phyloP scores from a whole-genome alignment of 2,329 filamentous ascomycete species.

The Epichloe baconii region DNA sequence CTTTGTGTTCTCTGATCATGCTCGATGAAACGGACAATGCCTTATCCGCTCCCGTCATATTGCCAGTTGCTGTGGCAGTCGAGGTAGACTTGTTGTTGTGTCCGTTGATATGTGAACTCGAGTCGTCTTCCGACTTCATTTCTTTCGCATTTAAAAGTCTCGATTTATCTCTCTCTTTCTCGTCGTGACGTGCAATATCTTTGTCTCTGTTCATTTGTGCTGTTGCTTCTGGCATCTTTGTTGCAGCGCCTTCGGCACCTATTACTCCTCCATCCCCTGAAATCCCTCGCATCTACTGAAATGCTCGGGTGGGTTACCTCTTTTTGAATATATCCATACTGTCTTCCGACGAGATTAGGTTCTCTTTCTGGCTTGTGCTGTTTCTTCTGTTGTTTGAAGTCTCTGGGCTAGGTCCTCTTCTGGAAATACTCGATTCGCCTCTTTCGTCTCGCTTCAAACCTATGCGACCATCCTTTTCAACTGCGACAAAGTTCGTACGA shows the following conservation, averaged over 20 bases:
- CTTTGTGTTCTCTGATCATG: not conserved
- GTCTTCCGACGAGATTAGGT: conserved; percentile 15
- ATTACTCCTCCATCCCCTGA: not conserved
- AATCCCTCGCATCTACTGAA: not conserved
- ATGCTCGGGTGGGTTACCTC: not conserved
- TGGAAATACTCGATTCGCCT: conserved; percentile 25
- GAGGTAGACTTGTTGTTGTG: not conserved
- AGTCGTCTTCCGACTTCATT: not conserved
- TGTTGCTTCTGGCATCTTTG: not conserved
- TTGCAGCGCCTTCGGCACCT: not conserved
- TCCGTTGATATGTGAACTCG: not conserved
- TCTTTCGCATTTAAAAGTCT: not conserved
- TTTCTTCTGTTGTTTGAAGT: conserved; percentile 18
- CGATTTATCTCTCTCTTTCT: not conserved
- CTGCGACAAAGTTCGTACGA: conserved; percentile 60
- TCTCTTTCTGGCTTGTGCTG: conserved; percentile 26
- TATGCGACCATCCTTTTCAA: conserved; percentile 51
- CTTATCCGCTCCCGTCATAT: not conserved
- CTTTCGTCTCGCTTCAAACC: conserved; percentile 33
- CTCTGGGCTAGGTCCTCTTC: conserved; percentile 23
- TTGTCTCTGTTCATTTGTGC: not conserved
- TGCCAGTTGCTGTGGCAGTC: not conserved
- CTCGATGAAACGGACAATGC: not conserved
- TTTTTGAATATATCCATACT: conserved; percentile 2
- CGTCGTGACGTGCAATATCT: not conserved